These are phyloP conservation scores for Thalassiosira hispida DNA, from an alignment of 352 stramenopile genomes.

Conservation along the genomic window DNA sequence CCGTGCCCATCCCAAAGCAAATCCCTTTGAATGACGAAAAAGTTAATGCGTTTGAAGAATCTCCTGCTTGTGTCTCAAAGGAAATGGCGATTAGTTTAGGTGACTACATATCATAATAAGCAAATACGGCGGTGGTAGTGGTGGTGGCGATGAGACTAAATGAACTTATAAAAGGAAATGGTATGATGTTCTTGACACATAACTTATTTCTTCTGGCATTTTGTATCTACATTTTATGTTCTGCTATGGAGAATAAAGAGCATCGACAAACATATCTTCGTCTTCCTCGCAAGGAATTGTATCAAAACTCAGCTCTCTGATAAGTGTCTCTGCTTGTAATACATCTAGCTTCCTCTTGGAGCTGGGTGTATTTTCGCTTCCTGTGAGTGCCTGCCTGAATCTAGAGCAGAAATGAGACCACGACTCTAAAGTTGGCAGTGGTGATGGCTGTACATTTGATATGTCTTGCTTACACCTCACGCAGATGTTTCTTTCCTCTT, in stretches of 20 bases:
- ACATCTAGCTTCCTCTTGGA: too few relatives aligned
- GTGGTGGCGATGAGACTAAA: too few relatives aligned
- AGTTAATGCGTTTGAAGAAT: conserved; percentile 6
- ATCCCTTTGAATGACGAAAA: not conserved
- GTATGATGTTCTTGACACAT: too few relatives aligned
- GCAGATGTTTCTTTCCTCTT: not conserved
- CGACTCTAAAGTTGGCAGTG: conserved; percentile 6
- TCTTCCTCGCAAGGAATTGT: too few relatives aligned
- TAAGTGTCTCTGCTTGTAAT: conserved; percentile 2
- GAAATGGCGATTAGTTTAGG: conserved; percentile 11
- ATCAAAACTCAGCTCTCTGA: too few relatives aligned
- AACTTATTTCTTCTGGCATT: too few relatives aligned
- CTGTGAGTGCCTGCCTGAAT: conserved; percentile 7
- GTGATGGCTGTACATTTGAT: too few relatives aligned
- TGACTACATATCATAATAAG: not conserved
- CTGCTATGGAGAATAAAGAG: too few relatives aligned
- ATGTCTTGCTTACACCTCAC: not conserved
- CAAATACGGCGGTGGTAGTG: not conserved
- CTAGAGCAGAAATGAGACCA: conserved; percentile 9
- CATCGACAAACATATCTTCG: too few relatives aligned
- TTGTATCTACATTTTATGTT: too few relatives aligned
- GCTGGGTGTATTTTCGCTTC: too few relatives aligned
- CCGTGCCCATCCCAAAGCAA: not conserved
- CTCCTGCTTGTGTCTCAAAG: conserved; percentile 23
- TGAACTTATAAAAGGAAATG: too few relatives aligned